phyloP scores from a whole-genome alignment of 805 yeast species.

The Scheffersomyces lignosus region DNA sequence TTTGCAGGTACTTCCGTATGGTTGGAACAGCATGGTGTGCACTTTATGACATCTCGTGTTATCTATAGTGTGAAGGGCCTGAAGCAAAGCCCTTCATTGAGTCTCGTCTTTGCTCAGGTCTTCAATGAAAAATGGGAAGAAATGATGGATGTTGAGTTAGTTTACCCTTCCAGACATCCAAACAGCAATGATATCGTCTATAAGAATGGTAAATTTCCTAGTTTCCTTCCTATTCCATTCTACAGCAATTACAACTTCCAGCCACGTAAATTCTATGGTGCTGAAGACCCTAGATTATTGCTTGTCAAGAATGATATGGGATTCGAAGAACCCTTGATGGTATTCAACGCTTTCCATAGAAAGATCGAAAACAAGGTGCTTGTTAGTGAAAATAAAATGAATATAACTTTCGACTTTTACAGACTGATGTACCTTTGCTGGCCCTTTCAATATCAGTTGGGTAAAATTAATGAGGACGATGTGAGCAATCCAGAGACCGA shows the following conservation, averaged over 20 bases:
- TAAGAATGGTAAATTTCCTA: constrained; percentile 9
- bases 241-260: constrained; percentile 8
- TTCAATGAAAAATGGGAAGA: constrained; percentile 14
- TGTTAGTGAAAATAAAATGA: constrained; percentile 2
- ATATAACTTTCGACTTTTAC: neutral
- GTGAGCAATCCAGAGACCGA: constrained; percentile 1
- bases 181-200: constrained; percentile 11
- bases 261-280: constrained; percentile 20
- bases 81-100: constrained; percentile 8
- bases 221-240: constrained; percentile 11
- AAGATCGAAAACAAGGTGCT: constrained; percentile 13
- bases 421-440: constrained; percentile 2
- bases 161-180: constrained; percentile 18
- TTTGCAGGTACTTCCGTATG: constrained; percentile 15
- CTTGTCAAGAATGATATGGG: constrained; percentile 23
- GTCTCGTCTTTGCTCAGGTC: constrained; percentile 11
- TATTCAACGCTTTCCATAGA: constrained; percentile 25
- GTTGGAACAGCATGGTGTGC: constrained; percentile 15
- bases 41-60: constrained; percentile 13
- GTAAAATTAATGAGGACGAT: neutral
- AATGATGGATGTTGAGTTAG: constrained; percentile 16
- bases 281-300: constrained; percentile 29
- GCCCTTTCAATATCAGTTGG: constrained; percentile 2
- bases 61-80: constrained; percentile 8
- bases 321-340: constrained; percentile 27